These are phyloP conservation scores for Pichia sp. DNA, from an alignment of 1,139 yeast genomes.

Conservation along the genomic window DNA sequence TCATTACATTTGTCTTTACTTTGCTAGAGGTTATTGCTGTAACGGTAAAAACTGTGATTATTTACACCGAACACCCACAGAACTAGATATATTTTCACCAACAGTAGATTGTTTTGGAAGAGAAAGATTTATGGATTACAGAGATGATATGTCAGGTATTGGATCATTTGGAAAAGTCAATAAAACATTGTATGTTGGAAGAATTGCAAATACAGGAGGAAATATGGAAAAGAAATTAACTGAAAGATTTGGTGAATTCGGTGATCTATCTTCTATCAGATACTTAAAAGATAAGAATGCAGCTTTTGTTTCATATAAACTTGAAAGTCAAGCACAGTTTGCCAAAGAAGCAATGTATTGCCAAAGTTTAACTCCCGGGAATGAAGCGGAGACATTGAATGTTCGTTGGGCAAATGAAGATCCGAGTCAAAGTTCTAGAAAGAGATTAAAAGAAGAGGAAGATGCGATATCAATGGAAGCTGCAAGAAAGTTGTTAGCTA, in stretches of 20 bases:
- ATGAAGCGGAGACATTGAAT: conserved; percentile 45
- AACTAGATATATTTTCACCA: conserved; percentile 37
- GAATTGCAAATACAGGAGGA: conserved; percentile 38
- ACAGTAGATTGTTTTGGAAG: conserved; percentile 91
- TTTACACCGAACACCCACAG: conserved; percentile 68
- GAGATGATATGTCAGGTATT: conserved; percentile 93
- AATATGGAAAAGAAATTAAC: conserved; percentile 40
- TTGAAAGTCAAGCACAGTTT: conserved; percentile 78
- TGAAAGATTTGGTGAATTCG: conserved; percentile 65
- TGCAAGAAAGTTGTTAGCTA: conserved; percentile 23
- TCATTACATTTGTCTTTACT: conserved; percentile 64
- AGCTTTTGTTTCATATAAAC: conserved; percentile 69
- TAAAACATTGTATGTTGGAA: conserved; percentile 73
- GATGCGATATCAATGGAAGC: conserved; percentile 26
- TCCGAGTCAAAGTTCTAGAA: conserved; percentile 67
- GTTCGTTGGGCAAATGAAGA: conserved; percentile 90
- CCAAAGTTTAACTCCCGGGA: conserved; percentile 55
- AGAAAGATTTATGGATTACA: conserved; percentile 72
- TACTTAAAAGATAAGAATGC: conserved; percentile 60
- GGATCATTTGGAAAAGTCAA: conserved; percentile 74
- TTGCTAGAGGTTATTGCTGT: conserved; percentile 84
- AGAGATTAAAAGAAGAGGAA: conserved; percentile 34
- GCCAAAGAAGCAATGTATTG: conserved; percentile 91
- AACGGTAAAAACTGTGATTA: conserved; percentile 71
- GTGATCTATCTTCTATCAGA: conserved; percentile 64